phyloP scores from a whole-genome alignment of 768 basidiomycete species.

The Leccinum variicolor region DNA sequence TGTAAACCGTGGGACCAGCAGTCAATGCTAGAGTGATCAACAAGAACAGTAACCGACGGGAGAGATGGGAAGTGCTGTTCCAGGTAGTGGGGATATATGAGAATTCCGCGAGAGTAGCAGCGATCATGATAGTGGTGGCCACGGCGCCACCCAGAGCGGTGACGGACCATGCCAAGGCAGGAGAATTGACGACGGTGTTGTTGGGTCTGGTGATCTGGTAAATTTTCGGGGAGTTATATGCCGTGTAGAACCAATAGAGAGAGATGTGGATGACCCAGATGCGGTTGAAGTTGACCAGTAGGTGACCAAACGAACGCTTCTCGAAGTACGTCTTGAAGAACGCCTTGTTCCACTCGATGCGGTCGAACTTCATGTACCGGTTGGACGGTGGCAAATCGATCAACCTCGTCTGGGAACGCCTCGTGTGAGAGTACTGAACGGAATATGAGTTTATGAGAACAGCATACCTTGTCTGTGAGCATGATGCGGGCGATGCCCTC shows the following conservation, averaged over 20 bases:
- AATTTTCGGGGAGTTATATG: conserved; percentile 87
- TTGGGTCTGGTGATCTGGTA: conserved; percentile 48
- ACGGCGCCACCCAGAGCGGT: conserved; percentile 94
- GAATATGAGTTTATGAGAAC: not conserved
- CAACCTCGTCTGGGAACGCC: conserved; percentile 63
- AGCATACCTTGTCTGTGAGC: conserved; percentile 78
- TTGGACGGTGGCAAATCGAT: conserved; percentile 89
- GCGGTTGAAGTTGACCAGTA: conserved; percentile 99
- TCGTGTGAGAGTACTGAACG: conserved; percentile 2
- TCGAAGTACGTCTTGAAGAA: conserved; percentile 99
- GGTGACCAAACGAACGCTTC: conserved; percentile 93
- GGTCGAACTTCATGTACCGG: conserved; percentile 95
- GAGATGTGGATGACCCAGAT: conserved; percentile 98
- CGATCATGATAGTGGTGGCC: conserved; percentile 94
- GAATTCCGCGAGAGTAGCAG: conserved; percentile 92
- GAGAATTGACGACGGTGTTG: conserved; percentile 48
- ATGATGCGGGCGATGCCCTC: conserved; percentile 94
- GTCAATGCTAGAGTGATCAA: conserved; percentile 88
- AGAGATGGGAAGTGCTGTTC: conserved; percentile 97
- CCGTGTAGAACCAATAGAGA: conserved; percentile 94
- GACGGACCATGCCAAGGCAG: conserved; percentile 90
- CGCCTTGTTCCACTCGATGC: conserved; percentile 92
- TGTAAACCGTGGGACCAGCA: conserved; percentile 90
- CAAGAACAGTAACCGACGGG: conserved; percentile 87
- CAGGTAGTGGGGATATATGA: conserved; percentile 97